Evolutionary conservation across 2,329 filamentous ascomycete species (phyloP).

Genomic region (Annulohypoxylon truncatum): DNA sequence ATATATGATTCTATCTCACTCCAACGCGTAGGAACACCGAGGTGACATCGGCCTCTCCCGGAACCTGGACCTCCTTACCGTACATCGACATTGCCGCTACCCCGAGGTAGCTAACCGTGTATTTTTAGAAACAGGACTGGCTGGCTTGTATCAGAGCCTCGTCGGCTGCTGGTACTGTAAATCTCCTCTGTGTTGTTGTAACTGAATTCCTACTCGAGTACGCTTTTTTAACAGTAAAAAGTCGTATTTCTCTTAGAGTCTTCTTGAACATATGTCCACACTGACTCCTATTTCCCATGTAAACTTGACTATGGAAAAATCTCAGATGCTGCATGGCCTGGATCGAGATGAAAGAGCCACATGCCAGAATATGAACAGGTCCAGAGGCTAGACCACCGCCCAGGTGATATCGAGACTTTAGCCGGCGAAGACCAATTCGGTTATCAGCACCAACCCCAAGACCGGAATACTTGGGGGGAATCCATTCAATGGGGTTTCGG

Average conservation of each 20-base stretch:
- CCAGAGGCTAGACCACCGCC: constrained; percentile 22
- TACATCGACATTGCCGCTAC: constrained; percentile 38
- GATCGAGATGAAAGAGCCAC: constrained; percentile 13
- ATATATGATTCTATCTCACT: constrained; percentile 25
- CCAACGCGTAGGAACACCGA: constrained; percentile 12
- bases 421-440: constrained; percentile 24
- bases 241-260: too few species aligned
- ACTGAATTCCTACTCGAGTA: not conserved
- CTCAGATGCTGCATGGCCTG: not conserved
- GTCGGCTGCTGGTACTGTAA: not conserved
- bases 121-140: constrained; percentile 23
- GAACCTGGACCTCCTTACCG: constrained; percentile 39
- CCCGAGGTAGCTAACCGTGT: constrained; percentile 34
- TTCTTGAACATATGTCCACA: not conserved
- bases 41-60: constrained; percentile 35
- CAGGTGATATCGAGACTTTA: constrained; percentile 38
- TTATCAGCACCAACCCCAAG: constrained; percentile 14
- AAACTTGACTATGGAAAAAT: not conserved
- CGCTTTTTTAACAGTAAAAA: not conserved
- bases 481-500: constrained; percentile 4
- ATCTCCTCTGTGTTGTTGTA: not conserved
- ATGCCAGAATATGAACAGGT: not conserved
- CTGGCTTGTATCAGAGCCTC: constrained; percentile 10
- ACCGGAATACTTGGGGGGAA: constrained; percentile 13
- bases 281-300: not conserved